phyloP scores from a whole-genome alignment of 2,329 filamentous ascomycete species.

The Zalaria sp. region DNA sequence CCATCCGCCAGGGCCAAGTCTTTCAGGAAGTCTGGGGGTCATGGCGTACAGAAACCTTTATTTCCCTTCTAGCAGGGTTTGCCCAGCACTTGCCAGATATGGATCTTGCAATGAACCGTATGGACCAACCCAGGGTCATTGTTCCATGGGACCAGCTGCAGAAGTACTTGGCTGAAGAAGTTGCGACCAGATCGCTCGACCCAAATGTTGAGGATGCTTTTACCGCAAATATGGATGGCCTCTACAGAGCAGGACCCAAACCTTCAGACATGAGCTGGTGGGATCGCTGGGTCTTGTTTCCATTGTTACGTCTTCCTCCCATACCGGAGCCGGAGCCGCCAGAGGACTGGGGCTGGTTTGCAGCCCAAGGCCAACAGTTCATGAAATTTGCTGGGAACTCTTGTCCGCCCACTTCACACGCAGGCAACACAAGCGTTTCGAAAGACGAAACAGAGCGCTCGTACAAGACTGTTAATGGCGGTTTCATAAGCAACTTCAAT shows the following conservation, averaged over 20 bases:
- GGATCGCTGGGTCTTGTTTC: constrained; percentile 5
- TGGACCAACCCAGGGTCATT: constrained; percentile 41
- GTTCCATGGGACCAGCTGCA: constrained; percentile 34
- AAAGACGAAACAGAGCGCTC: no score
- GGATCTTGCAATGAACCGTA: constrained; percentile 43
- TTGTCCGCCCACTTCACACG: constrained; percentile 36
- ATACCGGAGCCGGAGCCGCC: constrained; percentile 13
- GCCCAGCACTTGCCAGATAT: constrained; percentile 34
- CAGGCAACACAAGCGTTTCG: no score
- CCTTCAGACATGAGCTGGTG: constrained; percentile 4
- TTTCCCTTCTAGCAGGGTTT: background rate
- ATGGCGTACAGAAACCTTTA: background rate
- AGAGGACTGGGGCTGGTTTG: constrained; percentile 34
- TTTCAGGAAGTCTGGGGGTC: constrained; percentile 7
- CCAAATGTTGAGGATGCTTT: constrained; percentile 27
- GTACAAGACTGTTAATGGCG: constrained; percentile 23
- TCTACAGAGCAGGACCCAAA: constrained; percentile 9
- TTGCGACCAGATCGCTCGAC: background rate
- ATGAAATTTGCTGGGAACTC: constrained; percentile 45
- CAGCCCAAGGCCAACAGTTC: constrained; percentile 30
- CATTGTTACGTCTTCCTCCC: constrained; percentile 23
- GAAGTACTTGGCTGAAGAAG: background rate
- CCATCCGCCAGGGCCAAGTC: constrained; percentile 14
- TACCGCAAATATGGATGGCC: constrained; percentile 26
- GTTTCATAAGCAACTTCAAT: constrained; percentile 49